Evolutionary conservation across 805 yeast species (phyloP).

Genomic region (Zygotorulaspora florentina): DNA sequence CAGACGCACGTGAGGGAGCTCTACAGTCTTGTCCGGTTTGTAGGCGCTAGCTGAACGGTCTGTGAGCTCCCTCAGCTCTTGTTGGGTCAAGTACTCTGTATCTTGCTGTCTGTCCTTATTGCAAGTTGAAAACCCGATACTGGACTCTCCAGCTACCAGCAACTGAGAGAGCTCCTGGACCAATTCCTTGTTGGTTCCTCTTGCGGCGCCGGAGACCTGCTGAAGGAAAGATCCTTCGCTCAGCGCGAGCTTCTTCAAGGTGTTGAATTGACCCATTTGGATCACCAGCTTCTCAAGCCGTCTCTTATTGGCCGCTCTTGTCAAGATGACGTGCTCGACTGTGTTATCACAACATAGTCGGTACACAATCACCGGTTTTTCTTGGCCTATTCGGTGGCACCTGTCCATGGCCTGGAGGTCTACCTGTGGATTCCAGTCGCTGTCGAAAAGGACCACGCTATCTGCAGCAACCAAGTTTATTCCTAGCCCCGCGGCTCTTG

Average conservation of each 20-base stretch:
- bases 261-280: slow-evolving; percentile 56
- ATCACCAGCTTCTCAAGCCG: slow-evolving; percentile 72
- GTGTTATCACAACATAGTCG: slow-evolving; percentile 74
- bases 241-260: slow-evolving; percentile 37
- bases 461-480: slow-evolving; percentile 83
- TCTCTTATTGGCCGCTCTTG: slow-evolving; percentile 76
- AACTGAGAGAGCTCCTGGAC: slow-evolving; percentile 41
- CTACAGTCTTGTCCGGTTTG: slow-evolving; percentile 22
- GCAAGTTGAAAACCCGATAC: slow-evolving; percentile 32
- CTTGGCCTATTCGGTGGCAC: slow-evolving; percentile 90
- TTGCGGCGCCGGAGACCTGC: slow-evolving; percentile 14
- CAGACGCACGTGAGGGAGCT: slow-evolving; percentile 36
- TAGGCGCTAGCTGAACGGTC: slow-evolving; percentile 48
- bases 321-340: slow-evolving; percentile 75
- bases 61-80: slow-evolving; percentile 47
- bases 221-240: slow-evolving; percentile 29
- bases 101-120: slow-evolving; percentile 26
- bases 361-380: slow-evolving; percentile 74
- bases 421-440: slow-evolving; percentile 97
- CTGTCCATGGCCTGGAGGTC: slow-evolving; percentile 96
- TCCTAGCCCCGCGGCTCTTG: slow-evolving; percentile 95
- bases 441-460: slow-evolving; percentile 83
- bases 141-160: slow-evolving; percentile 40
- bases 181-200: slow-evolving; percentile 31
- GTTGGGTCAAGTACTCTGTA: slow-evolving; percentile 31